Conservation (phyloP, 2,329 filamentous ascomycete species). For the Mycosphaerelloides madeirae region DNA sequence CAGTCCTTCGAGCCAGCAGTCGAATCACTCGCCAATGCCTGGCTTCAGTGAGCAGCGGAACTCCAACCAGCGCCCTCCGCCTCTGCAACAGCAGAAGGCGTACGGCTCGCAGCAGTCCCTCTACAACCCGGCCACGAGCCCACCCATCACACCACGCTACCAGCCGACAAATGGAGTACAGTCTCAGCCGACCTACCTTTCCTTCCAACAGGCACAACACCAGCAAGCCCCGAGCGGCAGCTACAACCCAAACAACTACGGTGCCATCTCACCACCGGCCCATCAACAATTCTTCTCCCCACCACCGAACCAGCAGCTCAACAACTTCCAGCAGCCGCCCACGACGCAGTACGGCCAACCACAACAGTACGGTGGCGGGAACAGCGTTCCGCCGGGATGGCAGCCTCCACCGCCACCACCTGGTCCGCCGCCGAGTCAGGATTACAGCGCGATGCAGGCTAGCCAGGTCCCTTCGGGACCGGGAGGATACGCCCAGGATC, state of each 20-base stretch:
- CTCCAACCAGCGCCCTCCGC: constrained; percentile 36
- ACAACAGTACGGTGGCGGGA: constrained; percentile 41
- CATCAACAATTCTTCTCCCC: constrained; percentile 54
- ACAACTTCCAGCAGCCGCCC: constrained; percentile 42
- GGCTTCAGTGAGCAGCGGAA: constrained; percentile 21
- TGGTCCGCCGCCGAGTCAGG: constrained; percentile 53
- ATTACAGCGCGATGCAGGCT: constrained; percentile 44
- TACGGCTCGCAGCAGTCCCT: constrained; percentile 37
- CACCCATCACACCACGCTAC: constrained; percentile 45
- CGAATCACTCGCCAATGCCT: constrained; percentile 38
- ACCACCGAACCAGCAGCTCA: constrained; percentile 38
- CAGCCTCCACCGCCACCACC: constrained; percentile 63
- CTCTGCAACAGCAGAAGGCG: constrained; percentile 38
- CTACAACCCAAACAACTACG: constrained; percentile 47
- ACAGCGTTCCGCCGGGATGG: constrained; percentile 57
- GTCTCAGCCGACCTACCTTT: constrained; percentile 22
- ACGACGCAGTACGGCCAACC: constrained; percentile 57
- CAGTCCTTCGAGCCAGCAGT: constrained; percentile 47
- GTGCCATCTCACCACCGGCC: constrained; percentile 49
- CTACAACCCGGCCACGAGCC: constrained; percentile 49
- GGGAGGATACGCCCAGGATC: constrained; percentile 51
- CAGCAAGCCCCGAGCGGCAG: constrained; percentile 11
- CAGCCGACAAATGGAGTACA: constrained; percentile 31
- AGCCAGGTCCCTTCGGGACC: constrained; percentile 44
- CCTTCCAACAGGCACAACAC: constrained; percentile 20